A percentile compares a stretch with the other conserved stretches of the same genome.
phyloP scores from a whole-genome alignment of 2,329 filamentous ascomycete species.

The Gnomoniopsis sp. region DNA sequence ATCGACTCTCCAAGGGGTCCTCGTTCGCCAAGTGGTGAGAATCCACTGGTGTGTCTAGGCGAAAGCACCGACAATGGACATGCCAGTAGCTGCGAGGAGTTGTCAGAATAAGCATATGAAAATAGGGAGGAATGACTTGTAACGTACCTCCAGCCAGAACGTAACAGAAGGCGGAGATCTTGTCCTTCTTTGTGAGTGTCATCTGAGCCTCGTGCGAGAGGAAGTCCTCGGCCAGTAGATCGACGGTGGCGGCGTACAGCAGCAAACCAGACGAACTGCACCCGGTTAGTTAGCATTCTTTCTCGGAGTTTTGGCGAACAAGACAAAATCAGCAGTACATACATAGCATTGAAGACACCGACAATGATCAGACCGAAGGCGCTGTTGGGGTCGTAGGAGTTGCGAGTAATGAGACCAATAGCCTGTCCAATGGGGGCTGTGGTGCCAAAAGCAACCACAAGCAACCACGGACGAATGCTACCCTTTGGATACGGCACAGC shows the following conservation, averaged over 20 bases:
- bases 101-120: slow-evolving; percentile 3
- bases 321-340: slow-evolving; percentile 24
- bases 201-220: slow-evolving; percentile 53
- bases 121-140: not conserved
- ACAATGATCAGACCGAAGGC: slow-evolving; percentile 63
- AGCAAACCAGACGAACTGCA: slow-evolving; percentile 55
- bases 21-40: not conserved
- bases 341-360: slow-evolving; percentile 64
- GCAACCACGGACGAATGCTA: slow-evolving; percentile 56
- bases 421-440: slow-evolving; percentile 64
- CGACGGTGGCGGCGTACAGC: slow-evolving; percentile 61
- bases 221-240: slow-evolving; percentile 63
- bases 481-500: slow-evolving; percentile 57
- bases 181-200: slow-evolving; percentile 49
- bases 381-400: slow-evolving; percentile 59
- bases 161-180: slow-evolving; percentile 49
- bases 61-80: slow-evolving; percentile 46
- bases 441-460: slow-evolving; percentile 60
- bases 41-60: slow-evolving; percentile 28
- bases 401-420: slow-evolving; percentile 55
- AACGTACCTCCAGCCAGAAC: slow-evolving; percentile 48
- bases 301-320: too few relatives aligned
- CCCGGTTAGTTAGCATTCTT: not conserved
- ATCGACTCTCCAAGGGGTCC: too few relatives aligned
- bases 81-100: slow-evolving; percentile 34